These are phyloP conservation scores for Coprinellus micaceus DNA, from an alignment of 768 basidiomycete species.

Conservation along the genomic window DNA sequence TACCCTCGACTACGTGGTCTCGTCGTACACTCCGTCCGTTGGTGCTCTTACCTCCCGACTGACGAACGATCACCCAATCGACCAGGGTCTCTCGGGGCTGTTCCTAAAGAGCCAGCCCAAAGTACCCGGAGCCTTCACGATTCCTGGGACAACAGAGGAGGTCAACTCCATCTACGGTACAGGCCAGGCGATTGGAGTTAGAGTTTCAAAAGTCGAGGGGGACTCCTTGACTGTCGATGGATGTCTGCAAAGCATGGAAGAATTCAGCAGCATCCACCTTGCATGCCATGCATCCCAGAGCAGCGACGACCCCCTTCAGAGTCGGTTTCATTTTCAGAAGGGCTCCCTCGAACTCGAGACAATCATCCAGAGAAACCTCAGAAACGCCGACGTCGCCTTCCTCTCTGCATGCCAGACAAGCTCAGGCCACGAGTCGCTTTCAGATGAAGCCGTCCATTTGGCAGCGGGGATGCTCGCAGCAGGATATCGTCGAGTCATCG, in stretches of 20 bases:
- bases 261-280: constrained; percentile 24
- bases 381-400: neutral
- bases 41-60: neutral
- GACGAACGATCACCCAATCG: neutral
- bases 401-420: constrained; percentile 3
- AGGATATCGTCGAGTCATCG: neutral
- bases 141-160: constrained; percentile 11
- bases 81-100: neutral
- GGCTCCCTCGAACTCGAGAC: neutral
- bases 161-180: neutral
- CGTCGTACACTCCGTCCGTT: constrained; percentile 8
- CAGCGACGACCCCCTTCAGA: constrained; percentile 11
- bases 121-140: neutral
- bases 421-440: neutral
- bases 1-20: constrained; percentile 1
- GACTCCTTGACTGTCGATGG: constrained; percentile 9
- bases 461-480: constrained; percentile 1
- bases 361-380: neutral
- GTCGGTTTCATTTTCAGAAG: neutral
- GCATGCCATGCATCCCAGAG: constrained; percentile 33
- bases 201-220: constrained; percentile 17
- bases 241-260: constrained; percentile 12
- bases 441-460: neutral
- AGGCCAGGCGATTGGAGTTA: neutral
- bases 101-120: neutral